A percentile compares a stretch with the other conserved stretches of the same genome.
Evolutionary conservation across 169 alveolate species (phyloP).

Genomic region (Theileria orientalis): DNA sequence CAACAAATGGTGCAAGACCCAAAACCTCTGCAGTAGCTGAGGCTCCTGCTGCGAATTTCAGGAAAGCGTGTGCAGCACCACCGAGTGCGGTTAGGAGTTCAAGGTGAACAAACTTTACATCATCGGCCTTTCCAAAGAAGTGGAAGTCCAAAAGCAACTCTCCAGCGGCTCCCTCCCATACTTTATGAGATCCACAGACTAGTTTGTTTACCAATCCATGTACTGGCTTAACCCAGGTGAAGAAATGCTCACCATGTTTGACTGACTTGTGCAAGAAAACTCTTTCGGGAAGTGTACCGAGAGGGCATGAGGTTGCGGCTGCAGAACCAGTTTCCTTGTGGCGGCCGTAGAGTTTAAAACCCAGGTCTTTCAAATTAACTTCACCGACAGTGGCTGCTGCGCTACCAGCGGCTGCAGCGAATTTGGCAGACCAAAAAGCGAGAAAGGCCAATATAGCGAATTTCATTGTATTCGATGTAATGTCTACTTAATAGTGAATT

Average conservation of each 20-base stretch:
- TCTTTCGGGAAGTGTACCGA: too few relatives aligned
- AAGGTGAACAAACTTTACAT: background rate
- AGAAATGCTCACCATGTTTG: background rate
- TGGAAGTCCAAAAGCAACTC: background rate
- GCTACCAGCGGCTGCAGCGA: too few relatives aligned
- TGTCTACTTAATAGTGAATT: too few relatives aligned
- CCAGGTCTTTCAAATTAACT: background rate
- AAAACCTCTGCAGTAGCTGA: background rate
- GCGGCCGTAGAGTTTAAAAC: background rate
- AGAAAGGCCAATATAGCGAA: too few relatives aligned
- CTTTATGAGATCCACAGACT: background rate
- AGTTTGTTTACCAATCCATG: too few relatives aligned
- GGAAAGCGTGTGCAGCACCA: too few relatives aligned
- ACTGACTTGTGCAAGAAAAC: background rate
- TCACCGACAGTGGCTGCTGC: too few relatives aligned
- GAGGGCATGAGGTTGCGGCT: background rate
- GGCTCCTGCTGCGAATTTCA: background rate
- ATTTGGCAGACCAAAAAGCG: too few relatives aligned
- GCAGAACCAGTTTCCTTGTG: background rate
- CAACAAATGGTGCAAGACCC: background rate
- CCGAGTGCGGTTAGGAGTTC: background rate
- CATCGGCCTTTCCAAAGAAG: background rate
- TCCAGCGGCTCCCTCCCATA: background rate
- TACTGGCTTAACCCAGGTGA: constrained; percentile 3
- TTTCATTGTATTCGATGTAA: too few relatives aligned